Percentiles rank a stretch among this genome's conserved stretches.
phyloP scores from a whole-genome alignment of 305 asterid species.

The Fraxinus albicans region DNA sequence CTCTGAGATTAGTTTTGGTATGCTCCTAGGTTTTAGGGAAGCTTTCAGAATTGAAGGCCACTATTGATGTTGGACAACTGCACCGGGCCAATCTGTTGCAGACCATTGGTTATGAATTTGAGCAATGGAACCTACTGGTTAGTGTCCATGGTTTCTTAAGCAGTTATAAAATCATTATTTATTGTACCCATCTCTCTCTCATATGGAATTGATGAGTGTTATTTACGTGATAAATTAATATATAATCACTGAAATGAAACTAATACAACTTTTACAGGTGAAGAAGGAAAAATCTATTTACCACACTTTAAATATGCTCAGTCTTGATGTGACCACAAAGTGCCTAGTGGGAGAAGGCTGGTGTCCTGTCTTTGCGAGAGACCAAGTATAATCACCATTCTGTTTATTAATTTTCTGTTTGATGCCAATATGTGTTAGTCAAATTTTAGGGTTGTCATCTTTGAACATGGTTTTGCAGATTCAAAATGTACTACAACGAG shows the following conservation, averaged over 20 bases:
- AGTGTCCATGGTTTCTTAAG: slow-evolving; percentile 25
- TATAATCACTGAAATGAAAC: slow-evolving; percentile 11
- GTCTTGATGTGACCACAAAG: slow-evolving; percentile 56
- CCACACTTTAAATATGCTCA: slow-evolving; percentile 60
- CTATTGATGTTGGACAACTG: slow-evolving; percentile 49
- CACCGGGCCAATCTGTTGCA: slow-evolving; percentile 45
- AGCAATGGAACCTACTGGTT: slow-evolving; percentile 61
- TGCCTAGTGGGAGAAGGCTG: slow-evolving; percentile 71
- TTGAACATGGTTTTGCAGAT: slow-evolving; percentile 36
- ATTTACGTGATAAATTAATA: neutral
- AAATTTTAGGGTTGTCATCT: slow-evolving; percentile 8
- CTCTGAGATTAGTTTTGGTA: slow-evolving; percentile 9
- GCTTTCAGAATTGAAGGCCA: slow-evolving; percentile 60
- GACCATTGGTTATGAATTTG: slow-evolving; percentile 47
- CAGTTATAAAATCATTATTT: neutral
- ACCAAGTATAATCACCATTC: slow-evolving; percentile 36
- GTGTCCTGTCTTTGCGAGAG: slow-evolving; percentile 61
- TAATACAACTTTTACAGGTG: slow-evolving; percentile 39
- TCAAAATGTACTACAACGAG: slow-evolving; percentile 38
- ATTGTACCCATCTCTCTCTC: neutral
- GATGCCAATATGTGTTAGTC: neutral
- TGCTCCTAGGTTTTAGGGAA: slow-evolving; percentile 48
- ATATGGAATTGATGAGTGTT: neutral
- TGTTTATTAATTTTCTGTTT: slow-evolving; percentile 1
- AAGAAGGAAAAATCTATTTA: slow-evolving; percentile 51